Evolutionary conservation across 768 basidiomycete genomes (phyloP).

Genomic region (Cystofilobasidium ferigula): DNA sequence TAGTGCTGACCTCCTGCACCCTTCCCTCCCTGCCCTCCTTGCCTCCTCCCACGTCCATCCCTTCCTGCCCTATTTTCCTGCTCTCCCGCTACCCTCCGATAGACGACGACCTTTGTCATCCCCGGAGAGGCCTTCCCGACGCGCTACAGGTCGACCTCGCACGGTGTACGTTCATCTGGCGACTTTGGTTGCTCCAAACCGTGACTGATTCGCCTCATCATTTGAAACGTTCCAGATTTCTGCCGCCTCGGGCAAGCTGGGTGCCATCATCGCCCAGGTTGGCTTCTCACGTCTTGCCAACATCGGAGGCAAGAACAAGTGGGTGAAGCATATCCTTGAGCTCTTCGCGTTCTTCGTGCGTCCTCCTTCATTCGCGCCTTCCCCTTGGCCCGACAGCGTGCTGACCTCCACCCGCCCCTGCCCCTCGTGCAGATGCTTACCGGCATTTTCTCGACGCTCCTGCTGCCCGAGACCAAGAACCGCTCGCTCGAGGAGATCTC

Average conservation of each 20-base stretch:
- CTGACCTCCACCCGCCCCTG: not conserved
- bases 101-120: slow-evolving; percentile 37
- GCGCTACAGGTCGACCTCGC: slow-evolving; percentile 38
- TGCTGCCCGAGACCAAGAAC: slow-evolving; percentile 69
- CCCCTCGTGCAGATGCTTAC: slow-evolving; percentile 9
- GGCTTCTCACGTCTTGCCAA: slow-evolving; percentile 46
- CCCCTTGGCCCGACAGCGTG: not conserved
- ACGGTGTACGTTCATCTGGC: slow-evolving; percentile 35
- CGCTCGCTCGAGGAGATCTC: slow-evolving; percentile 34
- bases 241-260: slow-evolving; percentile 40
- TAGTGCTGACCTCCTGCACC: not conserved
- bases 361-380: slow-evolving; percentile 29
- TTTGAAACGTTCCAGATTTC: not conserved
- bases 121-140: slow-evolving; percentile 41
- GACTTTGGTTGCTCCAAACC: not conserved
- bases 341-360: slow-evolving; percentile 66
- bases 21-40: not conserved
- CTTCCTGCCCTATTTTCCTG: slow-evolving; percentile 27
- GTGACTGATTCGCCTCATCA: not conserved
- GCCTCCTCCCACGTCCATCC: not conserved
- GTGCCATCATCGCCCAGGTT: slow-evolving; percentile 41
- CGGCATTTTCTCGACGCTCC: slow-evolving; percentile 53
- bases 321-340: slow-evolving; percentile 45
- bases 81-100: slow-evolving; percentile 25
- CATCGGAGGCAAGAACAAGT: slow-evolving; percentile 44